These are phyloP conservation scores for Sporothrix mexicana DNA, from an alignment of 2,329 filamentous ascomycete species.

Conservation along the genomic window DNA sequence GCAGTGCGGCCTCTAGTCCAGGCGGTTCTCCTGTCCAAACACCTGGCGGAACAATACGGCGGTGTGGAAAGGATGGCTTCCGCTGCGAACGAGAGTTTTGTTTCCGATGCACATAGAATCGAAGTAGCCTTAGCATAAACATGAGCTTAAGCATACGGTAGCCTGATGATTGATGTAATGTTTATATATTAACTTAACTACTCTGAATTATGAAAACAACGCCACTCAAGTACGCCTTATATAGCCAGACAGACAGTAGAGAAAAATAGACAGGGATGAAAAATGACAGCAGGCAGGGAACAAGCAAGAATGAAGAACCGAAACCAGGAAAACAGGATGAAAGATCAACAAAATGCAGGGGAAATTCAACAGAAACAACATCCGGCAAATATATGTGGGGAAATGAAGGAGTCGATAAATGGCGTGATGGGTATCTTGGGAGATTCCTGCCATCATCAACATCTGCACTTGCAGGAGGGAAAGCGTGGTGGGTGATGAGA, in stretches of 20 bases:
- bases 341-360: not conserved
- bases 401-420: not conserved
- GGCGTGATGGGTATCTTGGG: slow-evolving; percentile 15
- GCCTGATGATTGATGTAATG: not conserved
- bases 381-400: not conserved
- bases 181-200: slow-evolving; percentile 15
- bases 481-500: not conserved
- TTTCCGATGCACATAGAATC: slow-evolving; percentile 54
- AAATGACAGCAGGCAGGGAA: not conserved
- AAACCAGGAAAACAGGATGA: not conserved
- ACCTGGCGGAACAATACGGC: slow-evolving; percentile 56
- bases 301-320: not conserved
- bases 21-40: slow-evolving; percentile 48
- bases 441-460: slow-evolving; percentile 17
- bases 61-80: slow-evolving; percentile 63
- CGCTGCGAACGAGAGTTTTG: slow-evolving; percentile 64
- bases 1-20: slow-evolving; percentile 36
- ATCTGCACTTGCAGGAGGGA: not conserved
- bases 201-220: slow-evolving; percentile 2
- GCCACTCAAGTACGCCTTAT: slow-evolving; percentile 25
- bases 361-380: not conserved
- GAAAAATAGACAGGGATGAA: not conserved
- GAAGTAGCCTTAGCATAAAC: too few species aligned
- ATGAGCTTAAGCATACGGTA: not conserved
- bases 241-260: slow-evolving; percentile 9